phyloP scores from a whole-genome alignment of 208 protist species.

The Acanthamoeba divionensis region DNA sequence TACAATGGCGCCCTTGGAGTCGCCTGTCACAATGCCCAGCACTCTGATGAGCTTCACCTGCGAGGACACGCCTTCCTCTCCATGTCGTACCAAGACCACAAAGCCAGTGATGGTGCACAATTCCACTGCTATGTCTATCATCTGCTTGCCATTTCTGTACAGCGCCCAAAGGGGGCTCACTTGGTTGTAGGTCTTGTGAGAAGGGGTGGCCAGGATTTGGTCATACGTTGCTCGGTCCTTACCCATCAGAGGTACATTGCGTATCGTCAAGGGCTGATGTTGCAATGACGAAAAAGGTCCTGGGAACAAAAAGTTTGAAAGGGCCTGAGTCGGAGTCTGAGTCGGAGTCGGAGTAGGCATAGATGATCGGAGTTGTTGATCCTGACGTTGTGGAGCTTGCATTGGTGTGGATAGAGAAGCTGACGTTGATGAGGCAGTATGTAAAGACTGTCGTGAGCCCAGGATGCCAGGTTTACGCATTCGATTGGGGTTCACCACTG shows the following conservation, averaged over 20 bases:
- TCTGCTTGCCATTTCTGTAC: slow-evolving; percentile 31
- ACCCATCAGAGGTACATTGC: background rate
- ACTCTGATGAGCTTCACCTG: slow-evolving; percentile 40
- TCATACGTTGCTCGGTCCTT: background rate
- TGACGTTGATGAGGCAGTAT: no score
- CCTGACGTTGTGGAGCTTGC: no score
- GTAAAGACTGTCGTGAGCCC: no score
- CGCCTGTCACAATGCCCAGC: slow-evolving; percentile 30
- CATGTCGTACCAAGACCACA: slow-evolving; percentile 1
- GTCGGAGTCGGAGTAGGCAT: no score
- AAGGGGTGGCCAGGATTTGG: background rate
- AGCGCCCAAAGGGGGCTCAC: slow-evolving; percentile 12
- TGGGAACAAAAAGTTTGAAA: no score
- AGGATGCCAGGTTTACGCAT: no score
- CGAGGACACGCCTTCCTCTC: background rate
- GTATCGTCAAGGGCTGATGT: no score
- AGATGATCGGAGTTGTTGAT: no score
- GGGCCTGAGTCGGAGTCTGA: no score
- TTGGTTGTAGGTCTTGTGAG: background rate
- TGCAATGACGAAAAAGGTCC: no score
- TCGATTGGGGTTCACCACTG: no score
- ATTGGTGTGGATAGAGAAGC: no score
- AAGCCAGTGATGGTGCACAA: slow-evolving; percentile 4
- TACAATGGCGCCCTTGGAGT: slow-evolving; percentile 8
- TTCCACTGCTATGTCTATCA: slow-evolving; percentile 8